Percentiles rank a stretch among this genome's conserved stretches.
Evolutionary conservation across 805 yeast species (phyloP).

Genomic region (Ogataea corticis): DNA sequence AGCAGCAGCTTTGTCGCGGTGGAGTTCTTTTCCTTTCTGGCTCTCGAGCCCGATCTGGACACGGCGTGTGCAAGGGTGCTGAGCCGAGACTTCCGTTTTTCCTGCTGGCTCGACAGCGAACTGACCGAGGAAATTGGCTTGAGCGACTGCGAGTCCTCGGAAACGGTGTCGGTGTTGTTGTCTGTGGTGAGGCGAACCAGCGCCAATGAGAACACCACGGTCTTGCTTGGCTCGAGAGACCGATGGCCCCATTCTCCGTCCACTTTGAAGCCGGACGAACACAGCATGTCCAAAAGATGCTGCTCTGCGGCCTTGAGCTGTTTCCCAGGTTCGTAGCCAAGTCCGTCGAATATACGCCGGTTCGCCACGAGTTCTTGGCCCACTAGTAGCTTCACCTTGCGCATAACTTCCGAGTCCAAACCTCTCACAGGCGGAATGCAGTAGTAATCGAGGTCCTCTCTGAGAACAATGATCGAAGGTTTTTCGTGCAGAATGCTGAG

Average conservation of each 20-base stretch:
- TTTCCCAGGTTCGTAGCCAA: constrained; percentile 59
- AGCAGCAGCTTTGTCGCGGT: constrained; percentile 64
- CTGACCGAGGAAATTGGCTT: constrained; percentile 28
- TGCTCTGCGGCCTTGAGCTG: constrained; percentile 86
- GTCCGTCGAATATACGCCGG: constrained; percentile 72
- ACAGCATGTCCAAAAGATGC: constrained; percentile 91
- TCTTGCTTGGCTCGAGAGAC: constrained; percentile 80
- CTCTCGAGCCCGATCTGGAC: constrained; percentile 40
- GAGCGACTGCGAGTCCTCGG: constrained; percentile 35
- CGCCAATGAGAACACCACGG: constrained; percentile 83
- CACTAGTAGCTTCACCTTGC: constrained; percentile 67
- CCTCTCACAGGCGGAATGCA: constrained; percentile 76
- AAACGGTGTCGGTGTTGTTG: constrained; percentile 13
- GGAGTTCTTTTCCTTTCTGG: constrained; percentile 37
- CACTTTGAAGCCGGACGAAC: constrained; percentile 77
- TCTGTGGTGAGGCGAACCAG: constrained; percentile 55
- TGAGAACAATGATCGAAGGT: constrained; percentile 86
- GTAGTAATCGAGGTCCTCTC: constrained; percentile 94
- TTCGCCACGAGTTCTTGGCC: constrained; percentile 64
- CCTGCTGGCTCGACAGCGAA: constrained; percentile 22
- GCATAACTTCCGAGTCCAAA: constrained; percentile 57
- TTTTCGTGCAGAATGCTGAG: constrained; percentile 70
- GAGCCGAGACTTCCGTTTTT: constrained; percentile 53
- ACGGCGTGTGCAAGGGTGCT: constrained; percentile 64
- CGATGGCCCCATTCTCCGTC: constrained; percentile 85